Conservation (phyloP, 2,329 filamentous ascomycete species). For the Magnaporthales sp. region DNA sequence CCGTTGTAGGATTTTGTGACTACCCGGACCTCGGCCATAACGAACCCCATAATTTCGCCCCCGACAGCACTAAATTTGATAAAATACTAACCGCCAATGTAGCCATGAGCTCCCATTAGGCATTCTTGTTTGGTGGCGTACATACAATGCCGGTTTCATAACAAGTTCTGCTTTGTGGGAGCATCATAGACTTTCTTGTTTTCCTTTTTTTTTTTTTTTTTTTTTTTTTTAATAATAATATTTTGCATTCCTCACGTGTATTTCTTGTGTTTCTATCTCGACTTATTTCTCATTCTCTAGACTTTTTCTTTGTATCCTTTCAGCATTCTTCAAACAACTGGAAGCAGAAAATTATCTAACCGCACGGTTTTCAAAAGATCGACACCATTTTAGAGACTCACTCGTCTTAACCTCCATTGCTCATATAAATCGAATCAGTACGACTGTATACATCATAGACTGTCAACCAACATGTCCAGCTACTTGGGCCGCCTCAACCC, state of each 20-base stretch:
- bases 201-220: neutral
- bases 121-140: neutral
- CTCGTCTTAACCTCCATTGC: neutral
- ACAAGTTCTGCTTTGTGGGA: neutral
- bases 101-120: too few species aligned
- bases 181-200: neutral
- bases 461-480: slow-evolving; percentile 27
- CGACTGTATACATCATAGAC: neutral
- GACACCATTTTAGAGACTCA: too few species aligned
- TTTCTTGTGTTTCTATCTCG: too few species aligned
- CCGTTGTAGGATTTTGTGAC: neutral
- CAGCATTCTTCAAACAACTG: too few species aligned
- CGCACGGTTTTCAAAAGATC: too few species aligned
- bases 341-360: too few species aligned
- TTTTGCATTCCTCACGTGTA: neutral
- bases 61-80: neutral
- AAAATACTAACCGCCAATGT: too few species aligned
- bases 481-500: slow-evolving; percentile 53
- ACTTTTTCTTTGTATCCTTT: too few species aligned
- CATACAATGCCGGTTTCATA: neutral
- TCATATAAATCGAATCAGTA: neutral
- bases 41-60: neutral
- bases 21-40: neutral
- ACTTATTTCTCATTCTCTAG: too few species aligned
- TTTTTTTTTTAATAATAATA: neutral